These are phyloP conservation scores for Sugiyamaella chiloensis DNA, from an alignment of 805 yeast genomes.

Conservation along the genomic window DNA sequence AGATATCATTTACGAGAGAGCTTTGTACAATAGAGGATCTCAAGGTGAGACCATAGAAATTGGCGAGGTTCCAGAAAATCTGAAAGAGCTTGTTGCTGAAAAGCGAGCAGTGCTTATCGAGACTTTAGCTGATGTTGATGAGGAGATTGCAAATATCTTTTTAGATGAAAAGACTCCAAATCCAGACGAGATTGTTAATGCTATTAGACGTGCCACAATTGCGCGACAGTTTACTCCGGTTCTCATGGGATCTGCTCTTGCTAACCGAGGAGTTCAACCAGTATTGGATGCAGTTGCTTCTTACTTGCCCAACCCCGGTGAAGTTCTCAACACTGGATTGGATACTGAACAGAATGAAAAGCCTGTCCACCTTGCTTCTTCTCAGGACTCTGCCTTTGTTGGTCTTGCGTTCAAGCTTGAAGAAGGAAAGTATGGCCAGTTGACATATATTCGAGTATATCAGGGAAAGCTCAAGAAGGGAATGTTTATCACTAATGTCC, in stretches of 20 bases:
- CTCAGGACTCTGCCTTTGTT: slow-evolving; percentile 75
- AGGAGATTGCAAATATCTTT: slow-evolving; percentile 90
- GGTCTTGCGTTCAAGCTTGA: slow-evolving; percentile 98
- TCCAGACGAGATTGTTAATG: slow-evolving; percentile 75
- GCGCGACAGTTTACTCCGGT: slow-evolving; percentile 98
- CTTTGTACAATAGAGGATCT: slow-evolving; percentile 81
- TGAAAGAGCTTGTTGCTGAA: slow-evolving; percentile 81
- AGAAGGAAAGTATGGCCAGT: slow-evolving; percentile 97
- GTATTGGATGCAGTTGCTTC: slow-evolving; percentile 95
- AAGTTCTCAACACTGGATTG: slow-evolving; percentile 84
- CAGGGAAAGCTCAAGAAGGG: slow-evolving; percentile 96
- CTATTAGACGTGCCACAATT: slow-evolving; percentile 92
- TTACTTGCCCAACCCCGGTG: slow-evolving; percentile 92
- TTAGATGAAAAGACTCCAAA: slow-evolving; percentile 89
- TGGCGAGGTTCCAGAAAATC: slow-evolving; percentile 69
- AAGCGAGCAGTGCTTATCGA: slow-evolving; percentile 84
- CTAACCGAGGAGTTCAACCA: slow-evolving; percentile 93
- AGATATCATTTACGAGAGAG: slow-evolving; percentile 82
- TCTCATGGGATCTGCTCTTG: slow-evolving; percentile 98
- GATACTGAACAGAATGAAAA: slow-evolving; percentile 62
- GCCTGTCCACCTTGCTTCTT: slow-evolving; percentile 71
- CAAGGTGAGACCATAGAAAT: slow-evolving; percentile 82
- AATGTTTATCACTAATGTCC: slow-evolving; percentile 78
- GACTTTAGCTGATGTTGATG: slow-evolving; percentile 96
- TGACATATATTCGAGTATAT: slow-evolving; percentile 93